phyloP scores from a whole-genome alignment of 805 yeast genomes.

The Kodamaea leandrae region DNA sequence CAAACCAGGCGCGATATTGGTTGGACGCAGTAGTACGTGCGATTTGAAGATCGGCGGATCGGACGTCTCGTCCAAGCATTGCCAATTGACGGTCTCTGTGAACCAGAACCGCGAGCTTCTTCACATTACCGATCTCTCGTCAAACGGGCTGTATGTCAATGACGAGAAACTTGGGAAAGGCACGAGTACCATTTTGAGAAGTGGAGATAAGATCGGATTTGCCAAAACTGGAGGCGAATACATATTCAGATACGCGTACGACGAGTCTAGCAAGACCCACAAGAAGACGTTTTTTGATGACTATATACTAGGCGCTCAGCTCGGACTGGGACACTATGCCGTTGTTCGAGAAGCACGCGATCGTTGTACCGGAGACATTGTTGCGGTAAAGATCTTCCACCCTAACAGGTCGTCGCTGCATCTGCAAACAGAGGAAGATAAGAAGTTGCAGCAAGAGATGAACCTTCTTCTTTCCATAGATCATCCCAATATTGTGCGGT shows the following conservation, averaged over 20 bases:
- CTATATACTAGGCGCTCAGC: conserved; percentile 53
- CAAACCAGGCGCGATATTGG: conserved; percentile 25
- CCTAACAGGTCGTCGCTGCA: conserved; percentile 37
- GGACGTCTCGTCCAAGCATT: conserved; percentile 67
- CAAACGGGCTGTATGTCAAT: conserved; percentile 69
- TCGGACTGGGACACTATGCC: conserved; percentile 80
- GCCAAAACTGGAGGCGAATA: conserved; percentile 51
- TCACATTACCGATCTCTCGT: conserved; percentile 54
- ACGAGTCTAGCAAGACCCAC: conserved; percentile 20
- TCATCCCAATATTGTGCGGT: conserved; percentile 69
- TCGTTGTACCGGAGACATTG: conserved; percentile 54
- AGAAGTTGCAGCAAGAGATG: conserved; percentile 60
- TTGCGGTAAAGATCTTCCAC: conserved; percentile 74
- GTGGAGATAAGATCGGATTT: conserved; percentile 63
- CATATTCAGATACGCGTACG: conserved; percentile 44
- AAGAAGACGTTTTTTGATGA: conserved; percentile 52
- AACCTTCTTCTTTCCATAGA: conserved; percentile 60
- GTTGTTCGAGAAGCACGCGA: conserved; percentile 70
- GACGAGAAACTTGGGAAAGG: conserved; percentile 51
- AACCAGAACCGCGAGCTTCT: conserved; percentile 33
- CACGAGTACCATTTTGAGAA: conserved; percentile 47
- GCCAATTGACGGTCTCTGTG: conserved; percentile 46
- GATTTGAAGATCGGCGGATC: conserved; percentile 52
- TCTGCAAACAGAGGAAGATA: conserved; percentile 23
- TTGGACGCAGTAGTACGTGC: conserved; percentile 62